A percentile compares a stretch with the other conserved stretches of the same genome.
Evolutionary conservation across 2,329 filamentous ascomycete genomes (phyloP).

Genomic region (Microdochium trichocladiopsis): DNA sequence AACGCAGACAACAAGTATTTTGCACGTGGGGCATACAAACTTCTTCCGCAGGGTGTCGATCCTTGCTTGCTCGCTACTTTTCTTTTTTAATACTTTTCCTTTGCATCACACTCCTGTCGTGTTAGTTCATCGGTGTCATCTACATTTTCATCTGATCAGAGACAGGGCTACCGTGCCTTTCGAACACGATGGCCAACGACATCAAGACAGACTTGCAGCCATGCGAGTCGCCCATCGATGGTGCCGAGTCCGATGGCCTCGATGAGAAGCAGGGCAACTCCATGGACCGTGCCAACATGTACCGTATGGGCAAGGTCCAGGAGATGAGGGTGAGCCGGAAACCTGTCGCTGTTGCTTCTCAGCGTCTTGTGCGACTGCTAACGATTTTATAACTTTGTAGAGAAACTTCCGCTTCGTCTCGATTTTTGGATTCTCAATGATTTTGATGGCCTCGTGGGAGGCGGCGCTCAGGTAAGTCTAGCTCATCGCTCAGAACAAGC

Average conservation of each 20-base stretch:
- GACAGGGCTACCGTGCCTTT: not conserved
- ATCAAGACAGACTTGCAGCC: not conserved
- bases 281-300: conserved; percentile 34
- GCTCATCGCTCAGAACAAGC: too few species aligned
- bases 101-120: not conserved
- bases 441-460: conserved; percentile 1
- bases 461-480: not conserved
- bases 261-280: conserved; percentile 18
- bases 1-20: not conserved
- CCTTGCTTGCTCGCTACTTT: not conserved
- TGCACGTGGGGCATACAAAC: not conserved
- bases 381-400: not conserved
- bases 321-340: conserved; percentile 28
- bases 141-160: not conserved
- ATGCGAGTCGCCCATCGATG: not conserved
- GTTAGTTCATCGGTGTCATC: not conserved
- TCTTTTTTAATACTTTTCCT: not conserved
- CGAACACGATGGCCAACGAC: not conserved
- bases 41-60: not conserved
- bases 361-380: too few species aligned
- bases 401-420: conserved; percentile 4
- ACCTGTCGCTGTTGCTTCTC: not conserved
- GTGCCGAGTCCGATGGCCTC: conserved; percentile 6
- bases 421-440: conserved; percentile 2
- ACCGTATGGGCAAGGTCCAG: conserved; percentile 40